phyloP scores from a whole-genome alignment of 306 rosid species.

The Prunus mume region DNA sequence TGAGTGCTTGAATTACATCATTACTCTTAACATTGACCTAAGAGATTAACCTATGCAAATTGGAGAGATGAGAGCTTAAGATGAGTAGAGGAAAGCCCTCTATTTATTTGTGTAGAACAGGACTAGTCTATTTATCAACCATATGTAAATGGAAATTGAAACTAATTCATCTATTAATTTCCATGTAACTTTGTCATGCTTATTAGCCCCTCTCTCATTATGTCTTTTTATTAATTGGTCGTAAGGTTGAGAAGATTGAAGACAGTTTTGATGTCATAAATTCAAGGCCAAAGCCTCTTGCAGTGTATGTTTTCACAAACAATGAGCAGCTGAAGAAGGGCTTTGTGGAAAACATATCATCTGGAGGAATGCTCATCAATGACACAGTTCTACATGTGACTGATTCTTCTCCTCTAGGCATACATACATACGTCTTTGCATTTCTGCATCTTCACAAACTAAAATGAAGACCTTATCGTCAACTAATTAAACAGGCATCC shows the following conservation, averaged over 20 bases:
- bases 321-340: constrained; percentile 66
- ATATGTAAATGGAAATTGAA: too few relatives aligned
- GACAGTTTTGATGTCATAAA: constrained; percentile 61
- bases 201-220: too few relatives aligned
- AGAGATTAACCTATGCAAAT: too few relatives aligned
- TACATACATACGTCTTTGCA: too few relatives aligned
- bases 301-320: constrained; percentile 73
- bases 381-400: constrained; percentile 65
- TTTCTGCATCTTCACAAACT: background rate
- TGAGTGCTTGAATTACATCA: constrained; percentile 28
- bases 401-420: constrained; percentile 12
- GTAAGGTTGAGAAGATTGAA: constrained; percentile 63
- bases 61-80: too few relatives aligned
- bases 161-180: too few relatives aligned
- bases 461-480: background rate
- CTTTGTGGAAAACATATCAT: constrained; percentile 64
- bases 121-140: too few relatives aligned
- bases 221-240: background rate
- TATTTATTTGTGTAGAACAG: too few relatives aligned
- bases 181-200: too few relatives aligned
- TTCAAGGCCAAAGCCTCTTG: constrained; percentile 76
- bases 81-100: too few relatives aligned
- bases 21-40: background rate
- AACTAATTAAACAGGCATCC: too few relatives aligned
- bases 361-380: constrained; percentile 88